Base-by-base conservation (phyloP, 768 basidiomycete species). In the Tulasnella sp. region DNA sequence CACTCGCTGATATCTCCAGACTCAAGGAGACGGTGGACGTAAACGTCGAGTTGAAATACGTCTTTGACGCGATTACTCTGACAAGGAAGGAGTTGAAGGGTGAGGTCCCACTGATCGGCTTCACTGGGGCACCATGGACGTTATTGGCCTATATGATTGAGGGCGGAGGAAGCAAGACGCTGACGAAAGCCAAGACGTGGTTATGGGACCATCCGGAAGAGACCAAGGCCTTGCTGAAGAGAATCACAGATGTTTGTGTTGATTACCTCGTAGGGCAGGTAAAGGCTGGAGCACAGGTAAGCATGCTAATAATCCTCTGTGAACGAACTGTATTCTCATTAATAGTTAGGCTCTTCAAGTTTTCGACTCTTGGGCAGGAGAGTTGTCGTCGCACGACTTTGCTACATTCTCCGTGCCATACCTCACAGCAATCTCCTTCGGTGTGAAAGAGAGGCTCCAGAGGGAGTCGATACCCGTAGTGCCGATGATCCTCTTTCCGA, bases 121-220 rank as follows among this genome's bases (percentile, higher is more conserved):
- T 99, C 71, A 89, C 82, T 66, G 96, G 94, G 37, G 92, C 91
- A 0, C 96, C 96, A 1, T 98, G 96, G 96, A 99, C 96, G 3
- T 78, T 98, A 51, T 92, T 99, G 72, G 81, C 84, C 19, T 99
- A 98, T 69, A 99, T 99, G 96, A 78, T 96, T 65, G 96, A 98
- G 69, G 96, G 96, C 6, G 94, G 93, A 4, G 86, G 86, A 7
- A 87, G 80, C 69, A 92, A 91, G 71, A 87, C 86, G 12, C 79
- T 88, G 63, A 84, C 87, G 61, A 92, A 93, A 69, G 79, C 81
- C 34, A 99, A 99, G 72, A 81, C 84, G 0, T 99, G 96, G 94
- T 67, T 97, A 5, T 98, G 89, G 75, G 84, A 82, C 65, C 79
- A 90, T 66, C 92, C 93, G 1, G 78, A 84, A 61, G 83, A 85